Conservation (phyloP, 1,284 basidiomycete species). For the Ceraceosorus guamensis region DNA sequence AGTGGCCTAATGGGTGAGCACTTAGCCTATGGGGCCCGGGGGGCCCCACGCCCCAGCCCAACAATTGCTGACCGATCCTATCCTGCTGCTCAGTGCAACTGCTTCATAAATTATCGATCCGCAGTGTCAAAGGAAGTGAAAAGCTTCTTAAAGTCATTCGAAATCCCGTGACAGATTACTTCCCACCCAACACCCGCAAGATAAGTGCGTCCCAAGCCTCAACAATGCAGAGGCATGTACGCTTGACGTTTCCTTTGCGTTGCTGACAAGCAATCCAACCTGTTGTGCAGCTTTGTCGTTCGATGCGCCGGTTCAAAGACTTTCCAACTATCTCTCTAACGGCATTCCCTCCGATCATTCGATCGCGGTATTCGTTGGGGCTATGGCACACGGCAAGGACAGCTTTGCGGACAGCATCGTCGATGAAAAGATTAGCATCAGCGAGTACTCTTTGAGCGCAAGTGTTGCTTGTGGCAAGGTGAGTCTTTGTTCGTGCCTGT, state of each 20-base stretch:
- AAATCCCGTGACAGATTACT: constrained; percentile 93
- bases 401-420: constrained; percentile 79
- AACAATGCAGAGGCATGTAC: background rate
- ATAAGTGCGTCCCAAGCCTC: constrained; percentile 51
- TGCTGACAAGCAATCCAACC: constrained; percentile 4
- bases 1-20: constrained; percentile 72
- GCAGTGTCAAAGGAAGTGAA: constrained; percentile 91
- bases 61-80: background rate
- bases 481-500: constrained; percentile 32
- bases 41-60: background rate
- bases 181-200: constrained; percentile 92
- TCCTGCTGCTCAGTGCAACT: constrained; percentile 64
- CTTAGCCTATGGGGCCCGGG: background rate
- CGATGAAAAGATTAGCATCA: constrained; percentile 95
- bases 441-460: constrained; percentile 86
- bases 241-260: background rate
- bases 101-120: constrained; percentile 87
- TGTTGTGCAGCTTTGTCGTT: constrained; percentile 65
- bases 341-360: constrained; percentile 73
- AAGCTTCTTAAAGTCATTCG: constrained; percentile 96
- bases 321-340: constrained; percentile 73
- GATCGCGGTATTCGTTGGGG: constrained; percentile 91
- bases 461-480: constrained; percentile 94
- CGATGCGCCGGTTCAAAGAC: constrained; percentile 73
- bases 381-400: constrained; percentile 62